Base-by-base conservation (phyloP, 139 green algal genomes). In the Haematococcus lacustris region DNA sequence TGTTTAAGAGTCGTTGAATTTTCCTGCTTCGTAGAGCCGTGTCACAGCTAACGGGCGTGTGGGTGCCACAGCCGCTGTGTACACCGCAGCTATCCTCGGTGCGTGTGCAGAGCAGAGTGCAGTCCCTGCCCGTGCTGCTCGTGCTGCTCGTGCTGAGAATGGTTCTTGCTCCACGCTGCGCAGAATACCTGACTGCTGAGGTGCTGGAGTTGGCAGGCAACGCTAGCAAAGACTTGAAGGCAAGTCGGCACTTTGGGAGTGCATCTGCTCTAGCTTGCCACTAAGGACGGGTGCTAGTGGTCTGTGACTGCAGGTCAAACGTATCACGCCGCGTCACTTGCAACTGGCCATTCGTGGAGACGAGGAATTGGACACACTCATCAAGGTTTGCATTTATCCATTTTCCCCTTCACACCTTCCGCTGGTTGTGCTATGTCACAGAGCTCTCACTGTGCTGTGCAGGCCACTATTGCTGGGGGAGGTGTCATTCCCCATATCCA, bases 401-500 rank as follows among this genome's bases (percentile, higher is more conserved):
- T n/a, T n/a, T n/a, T n/a, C n/a, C n/a, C n/a, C n/a, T n/a, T n/a
- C n/a, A n/a, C n/a, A n/a, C n/a, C n/a, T n/a, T n/a, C n/a, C n/a
- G n/a, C n/a, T n/a, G n/a, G n/a, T n/a, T n/a, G n/a, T n/a, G n/a
- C n/a, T n/a, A n/a, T n/a, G n/a, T n/a, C n/a, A n/a, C n/a, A n/a
- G n/a, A n/a, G n/a, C n/a, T n/a, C n/a, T n/a, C n/a, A n/a, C n/a
- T n/a, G n/a, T n/a, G n/a, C n/a, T n/a, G n/a, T 82, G 60, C 83
- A 91, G 86, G 95, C 95, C 21, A 99, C 95, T 40, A 99, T 99
- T 76, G 94, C 94, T 41, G 95, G 95, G 53, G 95, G 95, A 82
- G 95, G 95, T 85, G 95, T 99, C 67, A 99, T 99, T 68, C 95
- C 95, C 23, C 95, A 99, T 86, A 99, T 99, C 76, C 93, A 99